Conservation (phyloP, 441 rosid genomes). For the Hura crepitans region DNA sequence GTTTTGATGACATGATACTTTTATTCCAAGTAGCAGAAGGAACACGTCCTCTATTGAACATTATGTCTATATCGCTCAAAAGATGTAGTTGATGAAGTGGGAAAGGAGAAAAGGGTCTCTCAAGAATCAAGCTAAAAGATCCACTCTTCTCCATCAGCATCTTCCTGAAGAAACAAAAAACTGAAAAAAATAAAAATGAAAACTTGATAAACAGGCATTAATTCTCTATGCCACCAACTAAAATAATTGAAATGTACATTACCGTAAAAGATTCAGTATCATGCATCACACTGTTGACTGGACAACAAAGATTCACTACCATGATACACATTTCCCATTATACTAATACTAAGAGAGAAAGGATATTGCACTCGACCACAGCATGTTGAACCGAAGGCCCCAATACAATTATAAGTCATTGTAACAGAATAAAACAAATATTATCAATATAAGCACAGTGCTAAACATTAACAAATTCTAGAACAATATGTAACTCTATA, state of each 20-base stretch:
- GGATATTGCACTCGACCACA: neutral
- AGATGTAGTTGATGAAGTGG: slow-evolving; percentile 59
- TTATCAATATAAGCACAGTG: neutral
- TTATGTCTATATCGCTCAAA: slow-evolving; percentile 50
- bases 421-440: too few species aligned
- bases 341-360: neutral
- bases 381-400: neutral
- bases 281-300: neutral
- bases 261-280: neutral
- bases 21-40: slow-evolving; percentile 73
- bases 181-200: slow-evolving; percentile 35
- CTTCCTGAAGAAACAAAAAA: slow-evolving; percentile 61
- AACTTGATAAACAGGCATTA: slow-evolving; percentile 22
- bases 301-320: neutral
- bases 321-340: neutral
- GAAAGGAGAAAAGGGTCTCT: slow-evolving; percentile 78
- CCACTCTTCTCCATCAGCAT: slow-evolving; percentile 55
- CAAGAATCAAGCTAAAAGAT: slow-evolving; percentile 70
- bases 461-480: neutral
- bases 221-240: neutral
- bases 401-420: neutral
- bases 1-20: slow-evolving; percentile 47
- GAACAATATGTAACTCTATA: neutral
- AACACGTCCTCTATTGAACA: slow-evolving; percentile 71
- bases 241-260: neutral